A percentile compares a stretch with the other conserved stretches of the same genome.
phyloP scores from a whole-genome alignment of 345 rosid genomes.

The Corymbia maculata region DNA sequence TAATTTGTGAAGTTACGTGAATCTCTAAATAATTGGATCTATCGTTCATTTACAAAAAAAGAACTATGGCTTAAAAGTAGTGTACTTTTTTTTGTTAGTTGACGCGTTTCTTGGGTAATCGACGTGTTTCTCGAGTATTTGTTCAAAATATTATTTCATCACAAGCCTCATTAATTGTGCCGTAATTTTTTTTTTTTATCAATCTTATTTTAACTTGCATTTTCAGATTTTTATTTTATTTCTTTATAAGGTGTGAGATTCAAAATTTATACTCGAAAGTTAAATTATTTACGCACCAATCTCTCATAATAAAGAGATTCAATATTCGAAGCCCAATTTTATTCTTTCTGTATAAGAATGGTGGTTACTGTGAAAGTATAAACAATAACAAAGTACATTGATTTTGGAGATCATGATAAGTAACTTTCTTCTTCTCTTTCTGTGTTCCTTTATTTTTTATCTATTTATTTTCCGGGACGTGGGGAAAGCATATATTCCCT shows the following conservation, averaged over 20 bases:
- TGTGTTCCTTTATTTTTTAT: neutral
- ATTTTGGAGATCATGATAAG: neutral
- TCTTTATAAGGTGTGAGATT: too few relatives aligned
- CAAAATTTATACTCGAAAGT: too few relatives aligned
- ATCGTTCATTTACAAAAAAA: fast-evolving
- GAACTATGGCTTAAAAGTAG: fast-evolving
- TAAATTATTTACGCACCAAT: too few relatives aligned
- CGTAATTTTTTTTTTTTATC: too few relatives aligned
- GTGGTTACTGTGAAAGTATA: neutral
- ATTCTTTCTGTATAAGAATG: too few relatives aligned
- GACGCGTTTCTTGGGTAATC: too few relatives aligned
- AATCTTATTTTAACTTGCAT: too few relatives aligned
- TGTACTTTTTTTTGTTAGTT: neutral
- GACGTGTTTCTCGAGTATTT: neutral
- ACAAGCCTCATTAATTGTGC: neutral
- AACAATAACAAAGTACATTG: neutral
- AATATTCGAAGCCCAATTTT: too few relatives aligned
- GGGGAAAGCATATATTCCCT: neutral
- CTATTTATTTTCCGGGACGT: neutral
- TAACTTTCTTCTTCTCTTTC: neutral
- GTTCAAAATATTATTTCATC: neutral
- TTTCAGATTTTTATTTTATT: too few relatives aligned
- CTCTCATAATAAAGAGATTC: too few relatives aligned
- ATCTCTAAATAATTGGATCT: neutral
- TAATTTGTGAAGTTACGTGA: neutral